Conservation (phyloP, 805 yeast species). For the Sungouiella thailandica region DNA sequence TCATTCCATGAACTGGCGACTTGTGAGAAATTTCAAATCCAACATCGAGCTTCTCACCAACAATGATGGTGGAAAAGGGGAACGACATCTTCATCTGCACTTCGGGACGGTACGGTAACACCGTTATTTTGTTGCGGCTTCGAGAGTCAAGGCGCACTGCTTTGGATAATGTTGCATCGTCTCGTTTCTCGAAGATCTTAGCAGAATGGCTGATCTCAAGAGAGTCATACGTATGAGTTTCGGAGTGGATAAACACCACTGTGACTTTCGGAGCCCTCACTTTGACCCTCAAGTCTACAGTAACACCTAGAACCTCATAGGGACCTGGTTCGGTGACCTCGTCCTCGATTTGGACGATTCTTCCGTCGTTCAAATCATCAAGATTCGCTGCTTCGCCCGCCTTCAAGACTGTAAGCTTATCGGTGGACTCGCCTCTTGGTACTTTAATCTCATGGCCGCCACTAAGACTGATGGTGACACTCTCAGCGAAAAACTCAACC, state of each 20-base stretch:
- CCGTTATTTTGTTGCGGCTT: slow-evolving; percentile 4
- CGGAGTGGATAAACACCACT: background rate
- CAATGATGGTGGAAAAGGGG: slow-evolving; percentile 12
- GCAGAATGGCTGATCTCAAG: background rate
- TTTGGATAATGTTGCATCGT: slow-evolving; percentile 1
- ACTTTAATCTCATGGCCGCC: too few species aligned
- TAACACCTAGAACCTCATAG: background rate
- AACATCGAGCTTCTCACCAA: slow-evolving; percentile 28
- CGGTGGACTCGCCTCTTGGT: too few species aligned
- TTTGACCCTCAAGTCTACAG: background rate
- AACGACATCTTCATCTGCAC: slow-evolving; percentile 10
- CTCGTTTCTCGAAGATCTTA: background rate
- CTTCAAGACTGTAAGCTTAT: background rate
- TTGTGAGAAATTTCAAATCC: slow-evolving; percentile 18
- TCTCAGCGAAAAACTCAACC: background rate
- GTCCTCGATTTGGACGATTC: background rate
- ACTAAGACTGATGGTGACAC: background rate
- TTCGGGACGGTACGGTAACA: slow-evolving; percentile 22
- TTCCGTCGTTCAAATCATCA: background rate
- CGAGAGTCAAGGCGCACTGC: slow-evolving; percentile 6
- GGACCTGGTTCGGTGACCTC: background rate
- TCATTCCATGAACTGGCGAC: slow-evolving; percentile 10
- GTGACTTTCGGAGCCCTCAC: background rate
- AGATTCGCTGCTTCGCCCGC: background rate
- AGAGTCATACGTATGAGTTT: background rate